These are phyloP conservation scores for Scheffersomyces lignicola DNA, from an alignment of 1,139 yeast species.

Conservation along the genomic window DNA sequence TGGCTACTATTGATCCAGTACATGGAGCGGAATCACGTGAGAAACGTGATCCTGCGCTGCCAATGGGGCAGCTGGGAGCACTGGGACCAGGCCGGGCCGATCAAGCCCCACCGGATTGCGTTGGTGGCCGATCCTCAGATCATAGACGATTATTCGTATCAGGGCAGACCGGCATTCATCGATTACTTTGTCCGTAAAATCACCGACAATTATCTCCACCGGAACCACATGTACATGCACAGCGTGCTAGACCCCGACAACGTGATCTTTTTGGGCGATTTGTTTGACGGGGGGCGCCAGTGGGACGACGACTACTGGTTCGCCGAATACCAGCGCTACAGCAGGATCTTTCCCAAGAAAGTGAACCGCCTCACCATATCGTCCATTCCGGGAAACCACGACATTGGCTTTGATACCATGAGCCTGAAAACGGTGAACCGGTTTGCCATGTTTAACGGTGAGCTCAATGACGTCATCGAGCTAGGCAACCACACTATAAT, in stretches of 20 bases:
- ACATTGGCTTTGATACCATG: slow-evolving; percentile 82
- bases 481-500: slow-evolving; percentile 78
- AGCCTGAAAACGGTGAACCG: slow-evolving; percentile 57
- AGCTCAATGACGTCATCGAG: slow-evolving; percentile 52
- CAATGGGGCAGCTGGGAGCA: slow-evolving; percentile 66
- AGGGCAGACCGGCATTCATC: slow-evolving; percentile 48
- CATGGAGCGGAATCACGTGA: slow-evolving; percentile 61
- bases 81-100: slow-evolving; percentile 29
- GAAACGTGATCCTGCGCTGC: slow-evolving; percentile 49
- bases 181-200: slow-evolving; percentile 48
- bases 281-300: slow-evolving; percentile 93
- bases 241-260: slow-evolving; percentile 68
- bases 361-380: slow-evolving; percentile 49
- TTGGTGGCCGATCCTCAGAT: slow-evolving; percentile 92
- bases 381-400: slow-evolving; percentile 91
- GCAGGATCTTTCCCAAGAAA: slow-evolving; percentile 56
- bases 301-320: slow-evolving; percentile 69
- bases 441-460: slow-evolving; percentile 75
- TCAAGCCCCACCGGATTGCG: slow-evolving; percentile 59
- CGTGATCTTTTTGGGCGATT: slow-evolving; percentile 80
- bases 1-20: slow-evolving; percentile 58
- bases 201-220: slow-evolving; percentile 74
- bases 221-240: slow-evolving; percentile 71
- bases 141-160: slow-evolving; percentile 76
- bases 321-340: slow-evolving; percentile 70